Conservation (phyloP, 352 stramenopile species). For the Thalassiosira livingstoniorum region DNA sequence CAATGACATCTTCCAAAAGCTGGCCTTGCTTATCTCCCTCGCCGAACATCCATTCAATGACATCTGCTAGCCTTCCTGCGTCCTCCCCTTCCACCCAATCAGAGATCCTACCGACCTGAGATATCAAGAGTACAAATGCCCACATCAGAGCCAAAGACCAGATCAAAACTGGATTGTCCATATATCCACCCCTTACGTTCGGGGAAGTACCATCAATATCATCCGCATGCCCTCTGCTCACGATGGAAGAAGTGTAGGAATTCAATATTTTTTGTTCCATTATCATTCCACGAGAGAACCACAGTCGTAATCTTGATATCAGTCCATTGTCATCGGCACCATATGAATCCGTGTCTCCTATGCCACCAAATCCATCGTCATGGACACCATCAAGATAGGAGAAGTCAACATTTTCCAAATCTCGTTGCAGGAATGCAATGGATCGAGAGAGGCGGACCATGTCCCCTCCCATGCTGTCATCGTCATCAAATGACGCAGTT, state of each 20-base stretch:
- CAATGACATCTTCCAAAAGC: not conserved
- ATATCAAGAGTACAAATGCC: conserved; percentile 40
- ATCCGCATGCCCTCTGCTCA: conserved; percentile 8
- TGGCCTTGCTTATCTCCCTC: not conserved
- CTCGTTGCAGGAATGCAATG: conserved; percentile 43
- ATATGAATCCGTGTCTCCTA: not conserved
- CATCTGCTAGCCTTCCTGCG: conserved; percentile 26
- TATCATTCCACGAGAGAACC: conserved; percentile 37
- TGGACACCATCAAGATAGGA: conserved; percentile 18
- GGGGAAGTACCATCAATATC: not conserved
- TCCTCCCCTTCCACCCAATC: conserved; percentile 35
- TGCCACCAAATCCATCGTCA: conserved; percentile 17
- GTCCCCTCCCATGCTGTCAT: conserved; percentile 52
- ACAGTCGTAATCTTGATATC: conserved; percentile 34
- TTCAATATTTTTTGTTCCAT: conserved; percentile 48
- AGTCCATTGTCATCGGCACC: not conserved
- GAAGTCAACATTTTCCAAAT: conserved; percentile 50
- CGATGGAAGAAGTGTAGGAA: not conserved
- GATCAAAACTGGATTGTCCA: conserved; percentile 33
- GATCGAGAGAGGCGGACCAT: conserved; percentile 34
- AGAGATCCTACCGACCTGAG: conserved; percentile 13
- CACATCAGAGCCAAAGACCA: conserved; percentile 47
- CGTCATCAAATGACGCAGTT: conserved; percentile 25
- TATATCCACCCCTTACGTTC: not conserved
- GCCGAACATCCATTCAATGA: conserved; percentile 36